Evolutionary conservation across 306 rosid species (phyloP).

Genomic region (Quercus rubra): DNA sequence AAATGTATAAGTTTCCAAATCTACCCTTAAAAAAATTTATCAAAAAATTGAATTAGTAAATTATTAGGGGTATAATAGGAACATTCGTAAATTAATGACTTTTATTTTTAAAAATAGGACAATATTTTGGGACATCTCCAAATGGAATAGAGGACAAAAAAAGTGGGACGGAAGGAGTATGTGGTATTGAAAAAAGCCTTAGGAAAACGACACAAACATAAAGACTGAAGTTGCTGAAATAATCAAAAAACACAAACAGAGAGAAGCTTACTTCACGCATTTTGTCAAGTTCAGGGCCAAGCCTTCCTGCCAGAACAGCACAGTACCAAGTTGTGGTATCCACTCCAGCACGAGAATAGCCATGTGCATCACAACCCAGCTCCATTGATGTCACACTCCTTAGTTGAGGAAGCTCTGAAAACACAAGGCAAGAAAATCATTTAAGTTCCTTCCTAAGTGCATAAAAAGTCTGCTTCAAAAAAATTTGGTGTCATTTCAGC

Average conservation of each 20-base stretch:
- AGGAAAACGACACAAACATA: background rate
- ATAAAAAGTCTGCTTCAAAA: background rate
- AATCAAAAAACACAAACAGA: conserved; percentile 10
- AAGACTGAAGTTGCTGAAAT: background rate
- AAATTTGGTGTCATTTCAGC: background rate
- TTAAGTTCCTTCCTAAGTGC: background rate
- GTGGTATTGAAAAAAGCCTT: background rate
- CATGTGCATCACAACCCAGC: conserved; percentile 87
- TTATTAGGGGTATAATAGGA: too few species aligned
- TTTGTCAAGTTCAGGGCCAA: conserved; percentile 63
- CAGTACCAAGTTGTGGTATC: conserved; percentile 83
- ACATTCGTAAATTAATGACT: too few species aligned
- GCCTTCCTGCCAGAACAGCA: conserved; percentile 79
- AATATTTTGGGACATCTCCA: too few species aligned
- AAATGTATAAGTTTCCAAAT: too few species aligned
- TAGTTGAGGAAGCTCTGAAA: conserved; percentile 70
- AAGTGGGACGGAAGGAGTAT: background rate
- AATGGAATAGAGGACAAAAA: too few species aligned
- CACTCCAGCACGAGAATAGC: conserved; percentile 89
- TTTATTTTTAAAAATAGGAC: too few species aligned
- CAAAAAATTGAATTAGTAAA: too few species aligned
- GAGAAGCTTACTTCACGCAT: conserved; percentile 81
- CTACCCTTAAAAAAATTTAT: too few species aligned
- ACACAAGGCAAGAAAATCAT: conserved; percentile 5
- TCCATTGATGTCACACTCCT: conserved; percentile 79